These are phyloP conservation scores for Ascoidea rubescens DNA, from an alignment of 805 yeast genomes.

Conservation along the genomic window DNA sequence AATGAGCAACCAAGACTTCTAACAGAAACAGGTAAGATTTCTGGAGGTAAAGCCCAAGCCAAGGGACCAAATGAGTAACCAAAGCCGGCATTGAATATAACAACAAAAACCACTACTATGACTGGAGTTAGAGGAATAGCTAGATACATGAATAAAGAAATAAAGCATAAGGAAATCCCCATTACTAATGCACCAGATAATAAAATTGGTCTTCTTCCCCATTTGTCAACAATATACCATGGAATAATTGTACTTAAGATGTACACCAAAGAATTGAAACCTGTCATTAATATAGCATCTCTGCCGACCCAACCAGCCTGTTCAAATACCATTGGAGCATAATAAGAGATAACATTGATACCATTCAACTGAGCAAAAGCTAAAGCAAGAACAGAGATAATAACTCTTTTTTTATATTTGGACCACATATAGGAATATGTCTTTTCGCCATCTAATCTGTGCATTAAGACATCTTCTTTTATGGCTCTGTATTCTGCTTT, in stretches of 20 bases:
- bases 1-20: slow-evolving; percentile 85
- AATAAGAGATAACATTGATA: slow-evolving; percentile 82
- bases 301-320: slow-evolving; percentile 92
- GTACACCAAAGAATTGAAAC: slow-evolving; percentile 53
- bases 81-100: slow-evolving; percentile 66
- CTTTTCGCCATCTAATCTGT: slow-evolving; percentile 69
- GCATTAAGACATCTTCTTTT: slow-evolving; percentile 65
- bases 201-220: slow-evolving; percentile 86
- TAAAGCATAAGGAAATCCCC: slow-evolving; percentile 55
- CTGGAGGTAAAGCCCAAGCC: slow-evolving; percentile 82
- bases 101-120: slow-evolving; percentile 62
- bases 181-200: slow-evolving; percentile 67
- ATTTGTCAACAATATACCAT: slow-evolving; percentile 77
- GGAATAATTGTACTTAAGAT: slow-evolving; percentile 67
- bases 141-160: slow-evolving; percentile 45
- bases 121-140: slow-evolving; percentile 43
- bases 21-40: slow-evolving; percentile 71
- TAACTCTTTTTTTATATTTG: slow-evolving; percentile 60
- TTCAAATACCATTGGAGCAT: slow-evolving; percentile 89
- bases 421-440: slow-evolving; percentile 65
- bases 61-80: slow-evolving; percentile 93
- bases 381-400: slow-evolving; percentile 83
- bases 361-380: slow-evolving; percentile 91
- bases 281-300: slow-evolving; percentile 82
- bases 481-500: slow-evolving; percentile 63